A percentile compares a stretch with the other conserved stretches of the same genome.
phyloP scores from a whole-genome alignment of 2,329 filamentous ascomycete genomes.

The Aspergillus phoenicis region DNA sequence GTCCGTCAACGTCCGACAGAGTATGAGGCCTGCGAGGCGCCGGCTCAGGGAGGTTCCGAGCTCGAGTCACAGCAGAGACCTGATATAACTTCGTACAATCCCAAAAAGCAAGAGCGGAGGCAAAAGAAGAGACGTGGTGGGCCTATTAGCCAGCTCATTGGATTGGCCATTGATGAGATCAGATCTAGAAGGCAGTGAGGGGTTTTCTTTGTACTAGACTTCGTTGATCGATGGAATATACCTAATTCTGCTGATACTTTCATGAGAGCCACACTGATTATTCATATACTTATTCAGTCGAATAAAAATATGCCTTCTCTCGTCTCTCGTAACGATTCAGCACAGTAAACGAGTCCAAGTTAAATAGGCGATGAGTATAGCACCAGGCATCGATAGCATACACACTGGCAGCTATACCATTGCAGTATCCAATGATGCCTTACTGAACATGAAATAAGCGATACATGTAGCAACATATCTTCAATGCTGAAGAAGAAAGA shows the following conservation, averaged over 20 bases:
- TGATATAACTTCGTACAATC: background rate
- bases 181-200: background rate
- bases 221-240: background rate
- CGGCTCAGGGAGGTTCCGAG: background rate
- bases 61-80: background rate
- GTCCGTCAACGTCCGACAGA: background rate
- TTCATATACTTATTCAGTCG: too few relatives aligned
- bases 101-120: background rate
- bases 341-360: too few relatives aligned
- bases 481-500: background rate
- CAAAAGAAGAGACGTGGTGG: slow-evolving; percentile 16
- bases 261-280: too few relatives aligned
- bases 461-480: background rate
- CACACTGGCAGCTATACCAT: too few relatives aligned
- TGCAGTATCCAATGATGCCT: too few relatives aligned
- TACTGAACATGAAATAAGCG: too few relatives aligned
- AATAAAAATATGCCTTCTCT: too few relatives aligned
- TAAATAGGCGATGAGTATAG: too few relatives aligned
- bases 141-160: slow-evolving; percentile 1
- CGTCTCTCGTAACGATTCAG: too few relatives aligned
- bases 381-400: too few relatives aligned
- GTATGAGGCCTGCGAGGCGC: background rate
- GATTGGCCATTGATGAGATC: background rate
- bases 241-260: too few relatives aligned
- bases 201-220: background rate